Evolutionary conservation across 345 rosid species (phyloP), one percentile per base, ranked within the genome.

Genomic region (Syzygium aromaticum): DNA sequence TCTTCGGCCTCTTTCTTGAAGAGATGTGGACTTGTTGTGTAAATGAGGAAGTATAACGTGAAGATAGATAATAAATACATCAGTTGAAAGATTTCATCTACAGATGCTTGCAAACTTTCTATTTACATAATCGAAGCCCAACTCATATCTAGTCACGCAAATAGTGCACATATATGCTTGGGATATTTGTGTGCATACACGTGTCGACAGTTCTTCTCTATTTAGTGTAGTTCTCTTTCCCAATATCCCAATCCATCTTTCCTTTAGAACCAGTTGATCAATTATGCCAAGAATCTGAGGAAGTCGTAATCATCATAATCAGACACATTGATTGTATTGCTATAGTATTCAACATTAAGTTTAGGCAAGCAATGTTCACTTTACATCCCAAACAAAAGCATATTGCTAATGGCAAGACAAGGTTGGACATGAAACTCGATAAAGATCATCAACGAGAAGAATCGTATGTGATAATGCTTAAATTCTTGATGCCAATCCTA

Each of bases 21-120:
- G 87, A 97, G 93, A 92, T 96, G 99, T 23, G 99, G 98, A 88
- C 98, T 97, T 38, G 98, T 97, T 78, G 98, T 97, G 93, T 96
- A 96, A 90, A 98, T 97, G 86, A 84, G 87, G 89, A 77, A 89
- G 19, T 64, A 73, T 53, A 87, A 21, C 80, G 84, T 53, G 80
- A 54, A 86, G 54, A 77, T n/a, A 87, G 52, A 52, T 67, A 61
- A 27, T 30, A 51, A 23, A 53, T 59, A 40, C 19, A 8, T 63
- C 54, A 67, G 19, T 67, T 67, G 46, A 67, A 38, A 54, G 46
- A 63, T 28, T 33, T n/a, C 53, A 59, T 17, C 52, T 51, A 22
- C 46, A 49, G 16, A 57, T n/a, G 53, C 87, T 86, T 38, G 38
- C 5, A 3, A 12, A 59, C 25, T 22, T 49, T 67, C 38, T 49